Evolutionary conservation across 495 filamentous ascomycete genomes (phyloP), one percentile per base, ranked within the genome.

Genomic region (Penicillium waksmanii): DNA sequence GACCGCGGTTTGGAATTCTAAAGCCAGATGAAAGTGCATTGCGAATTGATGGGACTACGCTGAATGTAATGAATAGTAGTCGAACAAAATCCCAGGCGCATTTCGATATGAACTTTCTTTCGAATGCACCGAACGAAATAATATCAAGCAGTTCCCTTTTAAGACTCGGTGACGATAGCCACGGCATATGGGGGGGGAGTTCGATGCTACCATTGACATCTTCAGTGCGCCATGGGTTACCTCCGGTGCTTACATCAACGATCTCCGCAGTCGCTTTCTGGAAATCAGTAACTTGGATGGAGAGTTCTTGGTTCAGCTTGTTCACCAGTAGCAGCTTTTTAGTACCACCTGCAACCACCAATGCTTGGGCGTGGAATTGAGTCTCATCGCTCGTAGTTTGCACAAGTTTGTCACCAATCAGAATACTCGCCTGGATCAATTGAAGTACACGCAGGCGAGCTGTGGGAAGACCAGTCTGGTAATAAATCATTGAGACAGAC

Each of bases 401-500:
- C 11, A 58, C 36, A 3, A 36, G 12, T 17, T 47, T 44, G 38
- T 36, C 33, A 15, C 23, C 46, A 58, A 15, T 19, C 6, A 42
- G 0, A 19, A 52, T 3, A 40, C 36, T 51, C 11, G n/a, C 11
- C 13, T 58, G 56, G 2, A 58, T 51, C 21, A 52, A 33, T 13
- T 58, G 36, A 3, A 58, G 47, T 3, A 52, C 56, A 13, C 47
- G 47, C 35, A 58, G 23, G 2, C 56, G 34, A 25, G 56, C 56
- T 0, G 56, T 58, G 3, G 56, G 56, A 12, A 58, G 55, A 7
- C 56, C 47, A 17, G 56, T 52, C 19, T 55, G 31, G 7, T 35
- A 55, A 21, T 55, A 43, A 19, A 60, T 36, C 57, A 60, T 51
- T 12, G 57, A 55, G 1, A 42, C 57, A 21, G 57, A 60, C 15